Percentiles rank a stretch among this genome's conserved stretches.
phyloP scores from a whole-genome alignment of 2,329 filamentous ascomycete species.

The Pyricularia pennisetigena region DNA sequence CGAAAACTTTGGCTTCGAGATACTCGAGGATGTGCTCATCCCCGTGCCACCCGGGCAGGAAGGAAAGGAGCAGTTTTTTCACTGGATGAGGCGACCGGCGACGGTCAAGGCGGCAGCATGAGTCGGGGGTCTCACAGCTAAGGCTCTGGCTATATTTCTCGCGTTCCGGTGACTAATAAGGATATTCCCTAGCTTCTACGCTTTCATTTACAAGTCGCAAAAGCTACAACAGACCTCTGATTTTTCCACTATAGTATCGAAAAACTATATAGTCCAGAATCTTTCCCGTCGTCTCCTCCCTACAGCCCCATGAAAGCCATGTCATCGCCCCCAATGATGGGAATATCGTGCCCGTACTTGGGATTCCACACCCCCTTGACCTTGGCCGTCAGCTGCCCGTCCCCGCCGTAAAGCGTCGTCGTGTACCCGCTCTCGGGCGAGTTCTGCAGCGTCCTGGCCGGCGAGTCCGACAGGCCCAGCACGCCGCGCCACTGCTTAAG shows the following conservation, averaged over 20 bases:
- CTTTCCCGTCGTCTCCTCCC: too few species aligned
- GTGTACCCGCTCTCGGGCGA: constrained; percentile 15
- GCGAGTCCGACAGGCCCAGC: constrained; percentile 25
- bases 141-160: too few species aligned
- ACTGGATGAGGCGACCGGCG: neutral
- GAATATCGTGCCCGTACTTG: constrained; percentile 5
- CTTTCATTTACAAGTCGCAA: too few species aligned
- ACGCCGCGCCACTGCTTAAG: constrained; percentile 46
- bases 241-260: too few species aligned
- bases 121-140: too few species aligned
- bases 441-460: constrained; percentile 10
- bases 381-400: constrained; percentile 10
- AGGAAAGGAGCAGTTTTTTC: neutral
- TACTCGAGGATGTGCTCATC: neutral
- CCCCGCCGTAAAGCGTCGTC: constrained; percentile 14
- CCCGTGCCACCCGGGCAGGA: neutral
- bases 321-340: constrained; percentile 8
- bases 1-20: neutral
- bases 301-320: constrained; percentile 9
- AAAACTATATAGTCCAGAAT: too few species aligned
- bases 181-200: too few species aligned
- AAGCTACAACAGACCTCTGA: too few species aligned
- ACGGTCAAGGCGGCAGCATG: neutral
- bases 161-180: too few species aligned
- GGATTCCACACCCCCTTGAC: constrained; percentile 8